Base-by-base conservation (phyloP, 2,329 filamentous ascomycete genomes). In the Penicillium sp. region DNA sequence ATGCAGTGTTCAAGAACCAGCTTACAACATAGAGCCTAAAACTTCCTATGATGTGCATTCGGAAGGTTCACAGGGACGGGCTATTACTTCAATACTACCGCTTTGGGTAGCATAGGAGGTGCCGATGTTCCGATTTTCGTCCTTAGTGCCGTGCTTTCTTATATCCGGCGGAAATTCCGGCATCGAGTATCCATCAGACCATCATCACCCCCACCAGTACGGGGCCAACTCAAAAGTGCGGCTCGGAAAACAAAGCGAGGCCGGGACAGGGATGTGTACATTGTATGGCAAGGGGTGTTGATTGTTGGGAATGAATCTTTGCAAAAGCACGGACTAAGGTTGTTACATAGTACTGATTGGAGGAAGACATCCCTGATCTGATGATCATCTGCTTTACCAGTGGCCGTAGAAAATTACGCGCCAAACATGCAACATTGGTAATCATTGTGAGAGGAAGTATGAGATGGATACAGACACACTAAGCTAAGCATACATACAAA, bases 181-280 rank as follows among this genome's bases (percentile, higher is more conserved):
- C 13, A 19, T 7, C 39, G 16, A 11, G 4, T 18, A 44, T 32
- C 32, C 27, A 53, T 53, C 48, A 45, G n/a, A 43, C 44, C 9
- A 38, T 47, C 23, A 18, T 0, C 32, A n/a, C 42, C 49, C 56
- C 48, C 50, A 44, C 51, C 14, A 32, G 13, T 10, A 47, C 11
- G 36, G 51, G 41, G 14, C 39, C 27, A 57, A 52, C 47, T 47
- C 56, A 57, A 53, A 51, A 62, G 30, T 56, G 53, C 60, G 57
- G 59, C 55, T 64, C 57, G 61, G 57, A 55, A 46, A 41, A 36
- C 32, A 13, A 35, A 50, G 57, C 48, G 54, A 55, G 59, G 35
- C 57, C 61, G 54, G 59, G 53, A 60, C 51, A 60, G 43, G 60
- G 56, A 61, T 56, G 18, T 48, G 48, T 34, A 41, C 36, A 47